These are phyloP conservation scores for Sphaerulina musiva DNA, from an alignment of 2,329 filamentous ascomycete species.

Conservation along the genomic window DNA sequence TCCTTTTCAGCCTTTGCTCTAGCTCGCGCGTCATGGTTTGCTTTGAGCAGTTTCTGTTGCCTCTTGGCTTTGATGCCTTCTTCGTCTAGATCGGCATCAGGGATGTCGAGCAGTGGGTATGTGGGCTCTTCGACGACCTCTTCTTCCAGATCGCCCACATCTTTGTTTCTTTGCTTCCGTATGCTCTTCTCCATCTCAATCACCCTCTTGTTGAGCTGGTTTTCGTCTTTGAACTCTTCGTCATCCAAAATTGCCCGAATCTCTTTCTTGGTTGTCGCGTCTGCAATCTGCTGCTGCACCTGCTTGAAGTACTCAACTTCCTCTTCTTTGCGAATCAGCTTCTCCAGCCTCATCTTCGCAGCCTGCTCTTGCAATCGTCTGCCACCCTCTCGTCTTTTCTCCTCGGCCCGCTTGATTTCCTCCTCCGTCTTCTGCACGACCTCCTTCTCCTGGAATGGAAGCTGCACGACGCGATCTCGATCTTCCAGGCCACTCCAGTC, in stretches of 20 bases:
- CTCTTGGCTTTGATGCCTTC: conserved; percentile 85
- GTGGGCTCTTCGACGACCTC: conserved; percentile 72
- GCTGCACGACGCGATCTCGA: conserved; percentile 80
- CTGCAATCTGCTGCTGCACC: conserved; percentile 62
- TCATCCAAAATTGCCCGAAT: conserved; percentile 71
- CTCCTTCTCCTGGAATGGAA: conserved; percentile 87
- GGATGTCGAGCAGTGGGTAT: conserved; percentile 80
- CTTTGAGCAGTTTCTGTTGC: conserved; percentile 86
- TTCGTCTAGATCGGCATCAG: conserved; percentile 90
- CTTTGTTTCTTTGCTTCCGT: conserved; percentile 83
- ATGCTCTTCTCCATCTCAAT: conserved; percentile 87
- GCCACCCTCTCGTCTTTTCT: conserved; percentile 91
- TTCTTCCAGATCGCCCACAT: conserved; percentile 74
- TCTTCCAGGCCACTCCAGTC: conserved; percentile 92
- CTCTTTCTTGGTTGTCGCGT: conserved; percentile 81
- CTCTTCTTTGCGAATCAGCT: conserved; percentile 90
- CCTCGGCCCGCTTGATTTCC: conserved; percentile 80
- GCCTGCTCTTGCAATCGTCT: conserved; percentile 89
- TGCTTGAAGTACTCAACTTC: conserved; percentile 91
- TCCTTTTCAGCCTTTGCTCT: conserved; percentile 97
- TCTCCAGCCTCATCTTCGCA: conserved; percentile 93
- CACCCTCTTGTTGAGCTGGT: conserved; percentile 73
- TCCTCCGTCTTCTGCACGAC: conserved; percentile 89
- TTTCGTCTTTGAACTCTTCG: conserved; percentile 88
- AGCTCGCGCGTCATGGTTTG: conserved; percentile 84